phyloP scores from a whole-genome alignment of 2,329 filamentous ascomycete genomes.

The Saccharata proteae region DNA sequence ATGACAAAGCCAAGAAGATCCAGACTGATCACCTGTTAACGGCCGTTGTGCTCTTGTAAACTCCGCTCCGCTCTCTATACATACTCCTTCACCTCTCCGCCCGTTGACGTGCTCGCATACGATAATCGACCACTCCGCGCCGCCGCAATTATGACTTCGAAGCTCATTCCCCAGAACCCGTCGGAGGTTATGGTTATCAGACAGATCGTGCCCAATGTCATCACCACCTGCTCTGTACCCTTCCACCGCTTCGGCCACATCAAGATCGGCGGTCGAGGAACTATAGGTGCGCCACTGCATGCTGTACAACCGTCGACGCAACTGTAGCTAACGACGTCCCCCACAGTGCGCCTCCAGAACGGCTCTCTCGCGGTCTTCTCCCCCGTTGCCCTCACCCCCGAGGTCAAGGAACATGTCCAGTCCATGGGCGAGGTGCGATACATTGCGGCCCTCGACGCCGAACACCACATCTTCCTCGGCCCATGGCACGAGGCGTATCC shows the following conservation, averaged over 20 bases:
- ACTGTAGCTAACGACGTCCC: slow-evolving; percentile 10
- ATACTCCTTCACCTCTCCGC: too few relatives aligned
- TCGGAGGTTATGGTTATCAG: slow-evolving; percentile 83
- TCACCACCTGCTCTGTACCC: slow-evolving; percentile 69
- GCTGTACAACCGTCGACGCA: slow-evolving; percentile 1
- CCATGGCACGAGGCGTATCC: slow-evolving; percentile 75
- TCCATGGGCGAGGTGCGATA: slow-evolving; percentile 58
- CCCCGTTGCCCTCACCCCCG: slow-evolving; percentile 71
- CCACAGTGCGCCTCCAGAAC: slow-evolving; percentile 60
- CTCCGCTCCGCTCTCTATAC: too few relatives aligned
- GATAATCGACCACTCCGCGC: too few relatives aligned
- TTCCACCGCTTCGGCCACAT: slow-evolving; percentile 71
- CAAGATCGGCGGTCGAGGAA: slow-evolving; percentile 77
- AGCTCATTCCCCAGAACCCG: slow-evolving; percentile 48
- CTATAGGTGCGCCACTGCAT: slow-evolving; percentile 49
- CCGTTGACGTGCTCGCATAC: too few relatives aligned
- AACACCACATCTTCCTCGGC: slow-evolving; percentile 90
- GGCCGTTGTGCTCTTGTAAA: too few relatives aligned
- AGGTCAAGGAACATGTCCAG: slow-evolving; percentile 53
- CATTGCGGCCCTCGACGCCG: slow-evolving; percentile 75
- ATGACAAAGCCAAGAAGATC: too few relatives aligned
- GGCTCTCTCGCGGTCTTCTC: slow-evolving; percentile 83
- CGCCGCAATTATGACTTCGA: slow-evolving; percentile 25
- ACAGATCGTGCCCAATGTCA: slow-evolving; percentile 58
- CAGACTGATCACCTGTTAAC: too few relatives aligned